A percentile compares a stretch with the other conserved stretches of the same genome.
phyloP scores from a whole-genome alignment of 1,139 yeast species.

The Diutina sp. region DNA sequence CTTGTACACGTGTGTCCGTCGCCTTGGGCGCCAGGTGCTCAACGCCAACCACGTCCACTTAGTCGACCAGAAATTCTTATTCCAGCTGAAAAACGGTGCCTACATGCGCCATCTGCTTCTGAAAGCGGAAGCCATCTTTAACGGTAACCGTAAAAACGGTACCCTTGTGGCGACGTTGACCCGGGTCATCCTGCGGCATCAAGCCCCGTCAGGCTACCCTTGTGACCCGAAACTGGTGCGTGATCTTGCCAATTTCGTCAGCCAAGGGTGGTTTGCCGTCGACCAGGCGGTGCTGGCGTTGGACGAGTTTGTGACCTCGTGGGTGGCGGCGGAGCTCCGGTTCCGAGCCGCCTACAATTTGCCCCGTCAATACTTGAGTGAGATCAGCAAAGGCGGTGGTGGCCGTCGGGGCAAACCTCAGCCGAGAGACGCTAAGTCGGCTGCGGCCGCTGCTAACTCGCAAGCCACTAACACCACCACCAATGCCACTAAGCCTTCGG shows the following conservation, averaged over 20 bases:
- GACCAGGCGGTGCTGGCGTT: slow-evolving; percentile 14
- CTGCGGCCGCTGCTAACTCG: not conserved
- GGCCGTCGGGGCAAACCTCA: not conserved
- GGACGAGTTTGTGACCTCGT: slow-evolving; percentile 20
- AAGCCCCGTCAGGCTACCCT: slow-evolving; percentile 16
- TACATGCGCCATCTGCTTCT: slow-evolving; percentile 20
- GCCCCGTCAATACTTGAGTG: slow-evolving; percentile 9
- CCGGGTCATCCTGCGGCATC: slow-evolving; percentile 30
- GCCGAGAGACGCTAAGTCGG: not conserved
- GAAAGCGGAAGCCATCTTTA: slow-evolving; percentile 30
- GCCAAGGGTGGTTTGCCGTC: slow-evolving; percentile 14
- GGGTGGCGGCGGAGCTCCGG: slow-evolving; percentile 25
- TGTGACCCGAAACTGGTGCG: slow-evolving; percentile 21
- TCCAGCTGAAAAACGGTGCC: slow-evolving; percentile 14
- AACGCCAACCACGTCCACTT: slow-evolving; percentile 28
- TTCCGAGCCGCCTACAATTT: slow-evolving; percentile 23
- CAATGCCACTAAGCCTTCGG: not conserved
- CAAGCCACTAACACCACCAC: not conserved
- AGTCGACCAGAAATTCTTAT: slow-evolving; percentile 23
- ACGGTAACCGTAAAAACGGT: slow-evolving; percentile 37
- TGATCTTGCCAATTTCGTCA: slow-evolving; percentile 27
- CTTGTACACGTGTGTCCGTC: slow-evolving; percentile 28
- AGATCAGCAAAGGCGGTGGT: not conserved
- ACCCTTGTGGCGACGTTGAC: slow-evolving; percentile 37
- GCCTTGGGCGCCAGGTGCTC: slow-evolving; percentile 30